Evolutionary conservation across 129 eudicot species (phyloP), one percentile per base, ranked within the genome.

Genomic region (Artemisia argyi): DNA sequence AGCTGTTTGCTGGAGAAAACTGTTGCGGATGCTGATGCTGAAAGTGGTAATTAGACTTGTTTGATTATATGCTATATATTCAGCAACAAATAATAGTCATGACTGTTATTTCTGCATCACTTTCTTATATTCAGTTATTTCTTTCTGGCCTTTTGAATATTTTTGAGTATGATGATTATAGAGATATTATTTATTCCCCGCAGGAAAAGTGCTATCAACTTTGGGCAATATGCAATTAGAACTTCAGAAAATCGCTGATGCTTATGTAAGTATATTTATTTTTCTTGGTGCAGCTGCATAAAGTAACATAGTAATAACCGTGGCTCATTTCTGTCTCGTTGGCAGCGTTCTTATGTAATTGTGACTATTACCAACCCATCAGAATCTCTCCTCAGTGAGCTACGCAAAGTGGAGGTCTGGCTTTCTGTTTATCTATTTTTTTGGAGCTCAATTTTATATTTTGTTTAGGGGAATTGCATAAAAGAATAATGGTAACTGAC

Each of bases 391-490:
- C 91, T 94, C 28, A 79, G 82, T 59, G 97, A 90, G 85, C 96
- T 94, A 64, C 85, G 82, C 30, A 90, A 89, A 83, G 97, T 94
- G 79, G 97, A 94, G 98, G 98, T 92, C 71, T 67, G 96, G 74
- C 18, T 70, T 65, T 65, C 14, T 66, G 53, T 35, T 57, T 66
- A 56, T 59, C 7, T 14, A 52, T 62, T 51, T 11, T 35, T 15
- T 22, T 61, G 17, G 56, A 16, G 56, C 12, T 51, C 12, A 52
- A 39, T 39, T 39, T 39, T 39, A 39, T 39, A 39, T 39, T 6
- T 39, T 6, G 46, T 39, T 39, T 7, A 39, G 46, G 46, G 46
- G 10, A 39, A 39, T 39, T 39, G 46, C 46, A 39, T 39, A 39
- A 39, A 6, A 39, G 46, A 39, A 39, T 39, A 7, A 39, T 39